phyloP scores from a whole-genome alignment of 2,329 filamentous ascomycete species.

The Arthrobotrys conoides region DNA sequence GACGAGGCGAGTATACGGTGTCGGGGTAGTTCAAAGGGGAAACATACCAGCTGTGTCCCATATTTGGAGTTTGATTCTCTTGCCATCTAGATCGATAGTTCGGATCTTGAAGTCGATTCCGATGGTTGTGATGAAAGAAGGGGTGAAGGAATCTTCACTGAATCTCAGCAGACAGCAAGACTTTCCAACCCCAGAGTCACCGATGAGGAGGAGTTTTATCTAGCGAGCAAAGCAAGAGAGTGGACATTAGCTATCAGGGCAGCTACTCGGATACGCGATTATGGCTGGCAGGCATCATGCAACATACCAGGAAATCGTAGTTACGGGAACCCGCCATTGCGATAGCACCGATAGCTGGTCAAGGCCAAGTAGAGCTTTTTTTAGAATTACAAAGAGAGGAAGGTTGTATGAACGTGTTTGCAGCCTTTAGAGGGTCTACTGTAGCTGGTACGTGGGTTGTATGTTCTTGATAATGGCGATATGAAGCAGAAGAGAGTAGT shows the following conservation, averaged over 20 bases:
- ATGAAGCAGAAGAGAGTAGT: neutral
- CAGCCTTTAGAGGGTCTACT: neutral
- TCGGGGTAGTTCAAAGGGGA: neutral
- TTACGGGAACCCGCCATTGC: constrained; percentile 96
- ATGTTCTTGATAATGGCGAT: neutral
- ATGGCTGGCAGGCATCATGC: constrained; percentile 59
- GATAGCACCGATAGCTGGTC: constrained; percentile 36
- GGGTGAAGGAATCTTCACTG: constrained; percentile 97
- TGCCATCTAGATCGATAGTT: constrained; percentile 98
- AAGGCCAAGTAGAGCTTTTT: constrained; percentile 6
- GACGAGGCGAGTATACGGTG: neutral
- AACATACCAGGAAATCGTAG: constrained; percentile 95
- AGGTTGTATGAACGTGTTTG: constrained; percentile 11
- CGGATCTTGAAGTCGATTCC: constrained; percentile 99
- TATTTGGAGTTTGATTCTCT: constrained; percentile 98
- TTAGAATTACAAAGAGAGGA: constrained; percentile 1
- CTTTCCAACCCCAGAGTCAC: constrained; percentile 96
- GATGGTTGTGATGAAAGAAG: constrained; percentile 98
- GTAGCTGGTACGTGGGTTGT: constrained; percentile 4
- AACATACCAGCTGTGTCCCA: constrained; percentile 87
- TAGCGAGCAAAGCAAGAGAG: constrained; percentile 67
- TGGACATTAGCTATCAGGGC: constrained; percentile 61
- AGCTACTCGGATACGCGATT: constrained; percentile 61
- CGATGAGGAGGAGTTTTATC: constrained; percentile 98
- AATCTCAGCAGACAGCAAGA: constrained; percentile 97